Percentiles rank a stretch among this genome's conserved stretches.
phyloP scores from a whole-genome alignment of 257 asterid species.

The Capsicum chinense region DNA sequence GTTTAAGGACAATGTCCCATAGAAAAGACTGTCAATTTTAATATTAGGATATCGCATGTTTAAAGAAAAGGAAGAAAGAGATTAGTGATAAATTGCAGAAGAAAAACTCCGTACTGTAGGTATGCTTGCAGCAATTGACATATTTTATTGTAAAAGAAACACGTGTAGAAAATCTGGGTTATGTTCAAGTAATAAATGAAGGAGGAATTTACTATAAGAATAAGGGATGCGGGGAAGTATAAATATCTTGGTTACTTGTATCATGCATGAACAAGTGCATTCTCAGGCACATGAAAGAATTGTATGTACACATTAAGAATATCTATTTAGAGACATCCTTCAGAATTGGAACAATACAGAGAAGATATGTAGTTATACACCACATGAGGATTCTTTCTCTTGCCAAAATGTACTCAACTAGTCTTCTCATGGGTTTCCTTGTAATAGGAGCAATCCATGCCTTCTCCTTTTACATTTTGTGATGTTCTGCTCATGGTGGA shows the following conservation, averaged over 20 bases:
- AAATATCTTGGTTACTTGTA: neutral
- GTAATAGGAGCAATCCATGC: neutral
- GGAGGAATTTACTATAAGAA: neutral
- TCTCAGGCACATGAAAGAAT: constrained; percentile 16
- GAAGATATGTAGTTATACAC: neutral
- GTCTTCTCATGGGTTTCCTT: constrained; percentile 14
- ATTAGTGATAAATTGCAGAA: constrained; percentile 25
- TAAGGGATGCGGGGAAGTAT: neutral
- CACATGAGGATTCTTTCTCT: constrained; percentile 18
- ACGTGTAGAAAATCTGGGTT: constrained; percentile 13
- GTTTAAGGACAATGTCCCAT: constrained; percentile 12
- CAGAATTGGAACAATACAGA: neutral
- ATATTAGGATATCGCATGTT: neutral
- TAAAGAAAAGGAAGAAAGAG: neutral
- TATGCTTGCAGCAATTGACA: constrained; percentile 22
- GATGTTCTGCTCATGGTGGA: constrained; percentile 38
- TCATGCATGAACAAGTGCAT: neutral
- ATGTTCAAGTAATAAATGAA: neutral
- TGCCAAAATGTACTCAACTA: neutral
- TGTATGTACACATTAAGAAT: constrained; percentile 2
- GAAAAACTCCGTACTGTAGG: neutral
- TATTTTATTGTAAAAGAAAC: neutral
- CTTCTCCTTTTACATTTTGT: neutral
- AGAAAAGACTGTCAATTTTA: neutral
- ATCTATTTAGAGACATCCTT: neutral